Evolutionary conservation across 768 basidiomycete genomes (phyloP).

Genomic region (Suillus subalutaceus): DNA sequence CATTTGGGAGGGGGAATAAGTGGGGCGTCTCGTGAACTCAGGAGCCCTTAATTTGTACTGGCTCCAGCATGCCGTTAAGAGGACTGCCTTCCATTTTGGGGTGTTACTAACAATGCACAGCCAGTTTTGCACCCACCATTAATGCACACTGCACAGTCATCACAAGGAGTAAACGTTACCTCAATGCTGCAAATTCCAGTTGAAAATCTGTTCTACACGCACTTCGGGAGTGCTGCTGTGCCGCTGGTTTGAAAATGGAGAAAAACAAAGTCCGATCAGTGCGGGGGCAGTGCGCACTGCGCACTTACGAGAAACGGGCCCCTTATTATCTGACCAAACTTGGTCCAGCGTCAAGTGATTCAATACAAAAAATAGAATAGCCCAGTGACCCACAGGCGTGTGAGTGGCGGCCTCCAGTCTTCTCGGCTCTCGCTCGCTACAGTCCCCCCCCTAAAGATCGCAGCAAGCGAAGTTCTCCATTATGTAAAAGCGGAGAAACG

Average conservation of each 20-base stretch:
- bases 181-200: neutral
- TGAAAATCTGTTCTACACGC: neutral
- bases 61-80: constrained; percentile 12
- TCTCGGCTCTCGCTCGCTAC: neutral
- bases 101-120: constrained; percentile 2
- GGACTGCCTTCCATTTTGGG: constrained; percentile 15
- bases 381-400: neutral
- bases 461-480: neutral
- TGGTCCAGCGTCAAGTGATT: neutral
- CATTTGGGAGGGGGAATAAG: constrained; percentile 1
- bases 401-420: neutral
- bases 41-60: constrained; percentile 26
- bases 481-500: neutral
- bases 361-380: neutral
- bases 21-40: neutral
- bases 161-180: neutral
- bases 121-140: neutral
- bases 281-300: neutral
- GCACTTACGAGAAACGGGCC: neutral
- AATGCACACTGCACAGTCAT: neutral
- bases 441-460: neutral
- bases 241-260: neutral
- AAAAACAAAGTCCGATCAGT: neutral
- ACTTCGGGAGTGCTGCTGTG: neutral
- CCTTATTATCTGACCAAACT: neutral